Conservation (phyloP, 106 monocot species). For the Gastrodia elata region DNA sequence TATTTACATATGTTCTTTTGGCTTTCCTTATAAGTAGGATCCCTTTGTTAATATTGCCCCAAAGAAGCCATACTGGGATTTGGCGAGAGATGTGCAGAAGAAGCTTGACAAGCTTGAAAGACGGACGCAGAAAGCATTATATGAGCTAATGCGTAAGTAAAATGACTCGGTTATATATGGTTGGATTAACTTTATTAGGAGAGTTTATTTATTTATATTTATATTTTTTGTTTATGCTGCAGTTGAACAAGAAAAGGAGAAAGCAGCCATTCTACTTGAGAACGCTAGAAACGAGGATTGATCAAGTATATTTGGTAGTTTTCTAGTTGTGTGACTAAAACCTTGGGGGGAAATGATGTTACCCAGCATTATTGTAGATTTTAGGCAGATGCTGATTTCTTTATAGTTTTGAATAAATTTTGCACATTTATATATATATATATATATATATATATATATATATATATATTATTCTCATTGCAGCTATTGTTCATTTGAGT, state of each 20-base stretch:
- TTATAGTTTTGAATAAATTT: no score
- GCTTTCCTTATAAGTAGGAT: slow-evolving; percentile 36
- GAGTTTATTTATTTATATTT: not conserved
- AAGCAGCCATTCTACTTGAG: slow-evolving; percentile 28
- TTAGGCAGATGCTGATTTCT: no score
- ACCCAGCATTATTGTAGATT: no score
- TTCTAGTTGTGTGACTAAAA: no score
- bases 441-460: no score
- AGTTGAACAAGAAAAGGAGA: slow-evolving; percentile 67
- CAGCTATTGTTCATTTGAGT: no score
- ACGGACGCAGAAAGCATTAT: slow-evolving; percentile 87
- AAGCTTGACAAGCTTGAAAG: slow-evolving; percentile 91
- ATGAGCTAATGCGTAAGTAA: slow-evolving; percentile 51
- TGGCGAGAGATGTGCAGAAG: slow-evolving; percentile 85
- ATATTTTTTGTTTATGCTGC: slow-evolving; percentile 6
- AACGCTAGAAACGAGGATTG: slow-evolving; percentile 13
- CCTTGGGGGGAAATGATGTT: no score
- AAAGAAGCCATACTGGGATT: slow-evolving; percentile 99
- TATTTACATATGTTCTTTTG: not conserved
- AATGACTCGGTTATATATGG: not conserved
- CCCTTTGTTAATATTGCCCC: slow-evolving; percentile 96
- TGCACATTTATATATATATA: no score
- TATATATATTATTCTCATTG: no score
- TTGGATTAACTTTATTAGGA: not conserved
- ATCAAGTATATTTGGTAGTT: not conserved